A percentile compares a stretch with the other conserved stretches of the same genome.
phyloP scores from a whole-genome alignment of 164 flowering plant genomes.

The Dillenia suffruticosa region DNA sequence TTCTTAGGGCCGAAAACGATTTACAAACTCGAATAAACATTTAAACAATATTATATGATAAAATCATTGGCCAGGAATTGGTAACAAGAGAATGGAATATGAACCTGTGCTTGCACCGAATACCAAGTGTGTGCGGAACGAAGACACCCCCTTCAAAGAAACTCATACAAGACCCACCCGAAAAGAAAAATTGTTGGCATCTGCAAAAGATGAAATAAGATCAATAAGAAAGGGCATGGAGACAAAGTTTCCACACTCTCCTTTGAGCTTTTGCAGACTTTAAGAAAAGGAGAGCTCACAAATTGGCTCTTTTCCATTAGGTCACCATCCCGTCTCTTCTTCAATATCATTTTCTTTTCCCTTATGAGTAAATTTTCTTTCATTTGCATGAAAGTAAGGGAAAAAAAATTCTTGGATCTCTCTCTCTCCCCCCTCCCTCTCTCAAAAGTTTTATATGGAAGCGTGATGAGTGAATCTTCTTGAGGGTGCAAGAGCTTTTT shows the following conservation, averaged over 20 bases:
- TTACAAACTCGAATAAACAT: too few relatives aligned
- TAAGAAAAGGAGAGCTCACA: slow-evolving; percentile 37
- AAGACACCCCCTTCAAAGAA: slow-evolving; percentile 10
- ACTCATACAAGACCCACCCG: slow-evolving; percentile 11
- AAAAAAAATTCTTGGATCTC: slow-evolving; percentile 33
- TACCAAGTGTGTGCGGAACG: slow-evolving; percentile 6
- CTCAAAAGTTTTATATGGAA: too few relatives aligned
- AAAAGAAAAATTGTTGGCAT: slow-evolving; percentile 22
- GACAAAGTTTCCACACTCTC: slow-evolving; percentile 73
- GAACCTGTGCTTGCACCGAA: slow-evolving; percentile 3
- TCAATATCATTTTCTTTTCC: slow-evolving; percentile 4
- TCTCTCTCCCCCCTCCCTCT: too few relatives aligned
- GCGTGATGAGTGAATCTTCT: too few relatives aligned
- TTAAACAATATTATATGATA: too few relatives aligned
- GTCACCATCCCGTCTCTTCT: slow-evolving; percentile 25
- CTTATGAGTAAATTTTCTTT: slow-evolving; percentile 9
- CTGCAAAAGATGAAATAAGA: slow-evolving; percentile 19
- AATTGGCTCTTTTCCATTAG: slow-evolving; percentile 32
- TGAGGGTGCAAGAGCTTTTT: too few relatives aligned
- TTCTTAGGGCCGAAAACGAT: too few relatives aligned
- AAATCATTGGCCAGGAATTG: too few relatives aligned
- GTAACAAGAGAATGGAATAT: too few relatives aligned
- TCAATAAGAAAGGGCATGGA: slow-evolving; percentile 33
- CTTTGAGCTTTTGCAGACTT: slow-evolving; percentile 59
- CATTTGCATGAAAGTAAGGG: slow-evolving; percentile 63